Conservation (phyloP, 2,329 filamentous ascomycete genomes). For the Aspergillus japonicus region DNA sequence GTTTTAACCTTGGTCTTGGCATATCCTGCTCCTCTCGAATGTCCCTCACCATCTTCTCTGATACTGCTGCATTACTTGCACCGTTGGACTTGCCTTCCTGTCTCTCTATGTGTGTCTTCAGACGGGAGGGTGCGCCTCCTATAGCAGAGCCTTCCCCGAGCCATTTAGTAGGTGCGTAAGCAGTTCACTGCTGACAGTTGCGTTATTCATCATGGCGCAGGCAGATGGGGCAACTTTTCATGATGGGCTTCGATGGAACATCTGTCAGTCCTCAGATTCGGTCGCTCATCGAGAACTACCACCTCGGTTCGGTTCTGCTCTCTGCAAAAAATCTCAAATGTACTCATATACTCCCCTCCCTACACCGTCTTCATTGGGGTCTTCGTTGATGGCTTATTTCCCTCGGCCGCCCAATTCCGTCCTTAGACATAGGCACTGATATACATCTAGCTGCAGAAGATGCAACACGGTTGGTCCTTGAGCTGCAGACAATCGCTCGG, state of each 20-base stretch:
- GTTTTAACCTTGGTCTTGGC: conserved; percentile 21
- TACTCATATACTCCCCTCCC: conserved; percentile 34
- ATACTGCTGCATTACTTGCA: not conserved
- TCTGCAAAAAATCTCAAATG: conserved; percentile 67
- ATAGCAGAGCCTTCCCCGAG: not conserved
- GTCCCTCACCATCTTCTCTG: not conserved
- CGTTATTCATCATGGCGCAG: conserved; percentile 63
- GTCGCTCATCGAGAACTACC: conserved; percentile 63
- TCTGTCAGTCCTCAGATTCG: conserved; percentile 62
- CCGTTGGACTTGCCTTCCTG: not conserved
- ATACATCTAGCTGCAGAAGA: conserved; percentile 74
- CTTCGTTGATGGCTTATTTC: conserved; percentile 2
- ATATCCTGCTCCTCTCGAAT: not conserved
- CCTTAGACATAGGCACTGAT: conserved; percentile 26
- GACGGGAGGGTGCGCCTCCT: not conserved
- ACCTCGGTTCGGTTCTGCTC: conserved; percentile 78
- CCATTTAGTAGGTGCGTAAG: not conserved
- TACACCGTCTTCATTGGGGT: not conserved
- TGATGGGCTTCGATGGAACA: conserved; percentile 68
- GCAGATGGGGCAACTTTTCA: conserved; percentile 59
- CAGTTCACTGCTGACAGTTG: conserved; percentile 36
- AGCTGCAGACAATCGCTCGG: conserved; percentile 88
- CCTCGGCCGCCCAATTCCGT: not conserved
- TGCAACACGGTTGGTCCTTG: conserved; percentile 81
- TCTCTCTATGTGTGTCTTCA: not conserved